Base-by-base conservation (phyloP, 495 filamentous ascomycete genomes). In the Jackrogersella multiformis region DNA sequence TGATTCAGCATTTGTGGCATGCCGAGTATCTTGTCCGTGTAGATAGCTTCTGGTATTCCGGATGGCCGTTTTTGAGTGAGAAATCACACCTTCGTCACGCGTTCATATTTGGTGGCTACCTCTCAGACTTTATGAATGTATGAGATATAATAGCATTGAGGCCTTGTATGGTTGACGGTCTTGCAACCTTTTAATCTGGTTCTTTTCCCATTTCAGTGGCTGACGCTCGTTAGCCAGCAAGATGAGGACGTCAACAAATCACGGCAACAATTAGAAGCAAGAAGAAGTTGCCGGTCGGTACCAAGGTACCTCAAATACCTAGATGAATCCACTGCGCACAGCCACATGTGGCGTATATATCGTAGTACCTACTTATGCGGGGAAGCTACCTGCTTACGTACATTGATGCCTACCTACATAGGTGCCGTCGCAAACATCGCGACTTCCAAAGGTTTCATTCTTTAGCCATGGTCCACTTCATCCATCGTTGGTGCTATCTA, bases 211-310 rank as follows among this genome's bases (percentile, higher is more conserved):
- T 69, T 20, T 51, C 28, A 21, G 32, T 21, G 30, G 45, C 49
- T 32, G 20, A 30, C 46, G 12, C 35, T 64, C 44, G 20, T 73
- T 64, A 75, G 73, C 73, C 73, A 73, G 73, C 73, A 73, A 62
- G 61, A 46, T 73, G 73, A 67, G 56, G 58, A 73, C 70, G 73
- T 75, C 70, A 74, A 69, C 65, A 61, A 39, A 48, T 53, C 32
- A 51, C 28, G 35, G 39, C 16, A 53, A 35, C 34, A 28, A 35
- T 44, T 53, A 60, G 62, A 70, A 70, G 15, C 48, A 38, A 12
- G 56, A 59, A 64, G 66, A 69, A 69, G 45, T 61, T 66, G 62
- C 56, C 49, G 49, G 49, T 32, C n/a, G 24, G 24, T 23, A 52
- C 2, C 5, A 5, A 48, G n/a, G 35, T 35, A 5, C n/a, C 28